phyloP scores from a whole-genome alignment of 208 protist species.

The Trypanosoma boissoni region DNA sequence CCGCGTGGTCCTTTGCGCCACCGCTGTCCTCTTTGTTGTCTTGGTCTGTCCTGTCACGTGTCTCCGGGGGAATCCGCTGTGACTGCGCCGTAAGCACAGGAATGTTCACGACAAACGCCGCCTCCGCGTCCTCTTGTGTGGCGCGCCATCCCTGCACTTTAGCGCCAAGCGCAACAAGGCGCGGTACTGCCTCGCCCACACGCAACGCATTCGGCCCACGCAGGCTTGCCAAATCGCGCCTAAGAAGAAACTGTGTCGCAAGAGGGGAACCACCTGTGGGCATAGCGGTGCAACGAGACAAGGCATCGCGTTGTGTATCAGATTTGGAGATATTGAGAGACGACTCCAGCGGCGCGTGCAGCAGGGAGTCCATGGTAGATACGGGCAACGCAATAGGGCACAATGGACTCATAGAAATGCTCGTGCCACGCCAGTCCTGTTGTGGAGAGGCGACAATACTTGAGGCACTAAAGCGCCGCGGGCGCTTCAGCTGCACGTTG shows the following conservation, averaged over 20 bases:
- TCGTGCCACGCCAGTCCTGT: neutral
- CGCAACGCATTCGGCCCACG: slow-evolving; percentile 22
- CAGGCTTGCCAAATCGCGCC: slow-evolving; percentile 21
- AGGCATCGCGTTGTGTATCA: too few species aligned
- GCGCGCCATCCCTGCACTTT: slow-evolving; percentile 79
- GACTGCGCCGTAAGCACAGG: slow-evolving; percentile 39
- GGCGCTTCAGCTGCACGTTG: slow-evolving; percentile 36
- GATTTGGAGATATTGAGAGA: too few species aligned
- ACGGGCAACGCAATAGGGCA: neutral
- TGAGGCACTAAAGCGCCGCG: neutral
- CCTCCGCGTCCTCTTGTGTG: slow-evolving; percentile 79
- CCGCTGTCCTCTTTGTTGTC: slow-evolving; percentile 5
- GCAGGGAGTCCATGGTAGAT: neutral
- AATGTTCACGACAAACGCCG: slow-evolving; percentile 60
- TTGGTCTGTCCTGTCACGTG: slow-evolving; percentile 6
- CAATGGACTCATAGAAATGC: neutral
- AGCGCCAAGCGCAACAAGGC: slow-evolving; percentile 42
- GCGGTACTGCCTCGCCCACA: slow-evolving; percentile 45
- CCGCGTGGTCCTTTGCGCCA: neutral
- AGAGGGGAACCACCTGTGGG: neutral
- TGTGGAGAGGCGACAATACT: slow-evolving; percentile 5
- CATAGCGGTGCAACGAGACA: too few species aligned
- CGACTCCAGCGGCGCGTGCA: neutral
- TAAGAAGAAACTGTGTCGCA: neutral
- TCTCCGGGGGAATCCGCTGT: slow-evolving; percentile 8